phyloP scores from a whole-genome alignment of 495 filamentous ascomycete genomes.

The Aspergillus bridgeri region DNA sequence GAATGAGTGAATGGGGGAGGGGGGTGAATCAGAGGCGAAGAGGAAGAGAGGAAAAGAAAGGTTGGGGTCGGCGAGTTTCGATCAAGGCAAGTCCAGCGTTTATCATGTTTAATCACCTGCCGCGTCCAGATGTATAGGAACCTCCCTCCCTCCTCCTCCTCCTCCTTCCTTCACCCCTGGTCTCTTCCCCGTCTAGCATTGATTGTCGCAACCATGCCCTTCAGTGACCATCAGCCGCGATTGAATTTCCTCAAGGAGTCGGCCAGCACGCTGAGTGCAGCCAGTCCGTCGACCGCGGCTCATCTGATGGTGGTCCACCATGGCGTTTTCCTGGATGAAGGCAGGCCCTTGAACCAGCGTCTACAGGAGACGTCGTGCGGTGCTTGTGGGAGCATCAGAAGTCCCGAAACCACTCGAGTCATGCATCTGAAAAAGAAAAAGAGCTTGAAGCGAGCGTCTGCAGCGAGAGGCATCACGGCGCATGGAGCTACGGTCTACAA shows the following conservation, averaged over 20 bases:
- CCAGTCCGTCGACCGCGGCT: slow-evolving; percentile 48
- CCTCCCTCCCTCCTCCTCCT: background rate
- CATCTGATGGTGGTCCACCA: slow-evolving; percentile 44
- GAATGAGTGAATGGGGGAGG: background rate
- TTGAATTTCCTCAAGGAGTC: slow-evolving; percentile 46
- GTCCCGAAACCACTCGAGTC: slow-evolving; percentile 39
- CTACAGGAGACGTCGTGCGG: slow-evolving; percentile 44
- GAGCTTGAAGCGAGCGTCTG: slow-evolving; percentile 14
- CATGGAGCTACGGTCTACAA: slow-evolving; percentile 35
- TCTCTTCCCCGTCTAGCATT: no score
- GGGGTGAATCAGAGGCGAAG: background rate
- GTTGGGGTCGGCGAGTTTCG: background rate
- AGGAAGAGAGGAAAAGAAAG: background rate
- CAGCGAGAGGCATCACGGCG: slow-evolving; percentile 8
- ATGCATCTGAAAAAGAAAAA: slow-evolving; percentile 25
- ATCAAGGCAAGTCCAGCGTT: no score
- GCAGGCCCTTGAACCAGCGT: slow-evolving; percentile 34
- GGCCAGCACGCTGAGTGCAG: slow-evolving; percentile 34
- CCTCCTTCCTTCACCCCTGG: background rate
- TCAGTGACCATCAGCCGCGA: slow-evolving; percentile 31
- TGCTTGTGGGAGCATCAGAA: slow-evolving; percentile 49
- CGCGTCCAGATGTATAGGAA: background rate
- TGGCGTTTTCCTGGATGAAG: slow-evolving; percentile 37
- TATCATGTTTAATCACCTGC: background rate
- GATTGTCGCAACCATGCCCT: slow-evolving; percentile 27